These are phyloP conservation scores for Paxillus ammoniavirescens DNA, from an alignment of 768 basidiomycete genomes.

Conservation along the genomic window DNA sequence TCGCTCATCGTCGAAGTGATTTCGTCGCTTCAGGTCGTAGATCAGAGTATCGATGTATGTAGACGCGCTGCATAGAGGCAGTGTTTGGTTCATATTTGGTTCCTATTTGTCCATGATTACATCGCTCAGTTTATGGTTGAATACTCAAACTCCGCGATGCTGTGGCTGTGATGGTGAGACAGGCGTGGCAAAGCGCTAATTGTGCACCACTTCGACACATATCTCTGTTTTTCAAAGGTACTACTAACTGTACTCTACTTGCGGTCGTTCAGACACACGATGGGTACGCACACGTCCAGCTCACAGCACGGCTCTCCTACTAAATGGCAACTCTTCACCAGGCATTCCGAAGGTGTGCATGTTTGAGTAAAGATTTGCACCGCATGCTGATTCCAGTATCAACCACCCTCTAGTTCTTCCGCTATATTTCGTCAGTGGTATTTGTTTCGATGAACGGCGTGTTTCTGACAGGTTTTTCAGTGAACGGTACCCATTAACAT, in stretches of 20 bases:
- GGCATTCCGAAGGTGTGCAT: slow-evolving; percentile 65
- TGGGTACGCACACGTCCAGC: slow-evolving; percentile 18
- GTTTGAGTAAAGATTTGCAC: background rate
- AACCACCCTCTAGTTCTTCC: slow-evolving; percentile 71
- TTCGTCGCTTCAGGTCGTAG: too few species aligned
- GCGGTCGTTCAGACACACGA: slow-evolving; percentile 9
- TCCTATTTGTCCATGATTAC: too few species aligned
- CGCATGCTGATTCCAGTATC: slow-evolving; percentile 6
- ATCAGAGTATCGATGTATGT: too few species aligned
- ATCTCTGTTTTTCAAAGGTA: background rate
- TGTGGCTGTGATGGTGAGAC: slow-evolving; percentile 15
- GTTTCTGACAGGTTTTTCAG: slow-evolving; percentile 38
- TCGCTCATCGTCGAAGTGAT: too few species aligned
- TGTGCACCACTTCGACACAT: background rate
- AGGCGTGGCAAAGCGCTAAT: background rate
- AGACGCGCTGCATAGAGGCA: too few species aligned
- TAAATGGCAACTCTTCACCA: slow-evolving; percentile 19
- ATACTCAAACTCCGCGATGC: background rate
- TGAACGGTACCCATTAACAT: slow-evolving; percentile 97
- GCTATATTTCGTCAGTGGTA: slow-evolving; percentile 82
- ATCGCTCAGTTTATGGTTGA: too few species aligned
- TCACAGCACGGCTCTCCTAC: background rate
- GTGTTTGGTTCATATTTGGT: too few species aligned
- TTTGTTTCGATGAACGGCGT: background rate
- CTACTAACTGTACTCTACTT: slow-evolving; percentile 4